Base-by-base conservation (phyloP, 2,329 filamentous ascomycete species). In the Fusarium sp. region DNA sequence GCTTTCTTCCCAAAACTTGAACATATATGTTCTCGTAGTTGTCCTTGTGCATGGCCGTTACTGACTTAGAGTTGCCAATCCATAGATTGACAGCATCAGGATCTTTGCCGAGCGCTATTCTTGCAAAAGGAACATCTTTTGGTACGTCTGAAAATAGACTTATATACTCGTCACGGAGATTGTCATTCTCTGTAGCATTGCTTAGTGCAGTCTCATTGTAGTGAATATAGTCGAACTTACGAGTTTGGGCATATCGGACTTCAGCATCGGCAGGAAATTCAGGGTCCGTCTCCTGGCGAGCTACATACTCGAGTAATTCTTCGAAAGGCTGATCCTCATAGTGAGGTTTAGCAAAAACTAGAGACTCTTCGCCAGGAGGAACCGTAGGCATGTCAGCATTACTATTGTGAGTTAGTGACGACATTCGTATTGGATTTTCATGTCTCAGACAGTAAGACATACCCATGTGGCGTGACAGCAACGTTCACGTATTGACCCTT, bases 11-110 rank as follows among this genome's bases (percentile, higher is more conserved):
- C 1, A 89, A 79, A 16, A 95, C 79, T 75, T 95, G 92, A 2
- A 93, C 91, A 78, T 95, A 96, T 1, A 96, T 86, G 77, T 96
- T 96, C 79, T 96, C 92, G 78, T 95, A 95, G 74, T 92, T 92
- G 80, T 96, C 93, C 75, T 91, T 92, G 81, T 96, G 93, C 57
- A 95, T 79, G 1, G 91, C 90, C 0, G 92, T 95, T 2, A 87
- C 84, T 27, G 90, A 92, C 40, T 83, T 84, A 2, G 88, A 88
- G 80, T 93, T 92, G 57, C 93, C 93, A 52, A 96, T 89, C 93
- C 93, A 95, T 75, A 96, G 85, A 77, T 96, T 96, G 66, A 94
- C 87, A 16, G 93, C 93, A 68, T 96, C 93, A 0, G 92, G 91
- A 0, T 81, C 76, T 51, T 86, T 83, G 42, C 87, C 82, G 0